Conservation (phyloP, 2,329 filamentous ascomycete genomes). For the Juglanconis sp. region DNA sequence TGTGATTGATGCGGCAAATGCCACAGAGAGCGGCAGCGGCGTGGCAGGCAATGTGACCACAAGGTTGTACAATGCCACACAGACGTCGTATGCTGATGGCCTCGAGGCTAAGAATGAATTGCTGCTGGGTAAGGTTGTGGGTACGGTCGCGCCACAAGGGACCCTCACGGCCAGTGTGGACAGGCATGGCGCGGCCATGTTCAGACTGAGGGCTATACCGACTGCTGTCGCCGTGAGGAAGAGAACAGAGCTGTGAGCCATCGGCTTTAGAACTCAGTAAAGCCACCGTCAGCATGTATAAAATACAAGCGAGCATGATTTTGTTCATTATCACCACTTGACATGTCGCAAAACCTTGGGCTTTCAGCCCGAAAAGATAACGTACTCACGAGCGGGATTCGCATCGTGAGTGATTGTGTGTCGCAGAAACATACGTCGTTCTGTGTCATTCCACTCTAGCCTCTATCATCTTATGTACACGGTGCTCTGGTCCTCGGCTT, state of each 20-base stretch:
- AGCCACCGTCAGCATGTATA: neutral
- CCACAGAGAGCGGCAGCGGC: constrained; percentile 26
- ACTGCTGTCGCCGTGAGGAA: constrained; percentile 27
- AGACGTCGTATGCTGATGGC: constrained; percentile 45
- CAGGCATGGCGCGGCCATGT: constrained; percentile 49
- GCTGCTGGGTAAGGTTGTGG: constrained; percentile 45
- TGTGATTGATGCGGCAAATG: constrained; percentile 39
- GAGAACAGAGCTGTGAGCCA: constrained; percentile 39
- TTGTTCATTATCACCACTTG: neutral
- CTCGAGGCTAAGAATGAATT: constrained; percentile 37
- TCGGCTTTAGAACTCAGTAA: neutral
- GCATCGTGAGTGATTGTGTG: neutral
- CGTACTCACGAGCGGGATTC: neutral
- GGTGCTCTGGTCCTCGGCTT: neutral
- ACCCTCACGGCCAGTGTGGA: constrained; percentile 41
- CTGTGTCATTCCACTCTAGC: neutral
- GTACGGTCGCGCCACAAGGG: constrained; percentile 38
- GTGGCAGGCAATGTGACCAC: constrained; percentile 20
- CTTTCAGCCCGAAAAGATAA: neutral
- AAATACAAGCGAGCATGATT: neutral
- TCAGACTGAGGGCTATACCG: constrained; percentile 38
- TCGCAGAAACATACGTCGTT: neutral
- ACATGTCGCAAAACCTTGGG: neutral
- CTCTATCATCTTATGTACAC: constrained; percentile 20
- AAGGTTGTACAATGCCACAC: constrained; percentile 44